These are phyloP conservation scores for Lactarius indigo DNA, from an alignment of 768 basidiomycete species.

Conservation along the genomic window DNA sequence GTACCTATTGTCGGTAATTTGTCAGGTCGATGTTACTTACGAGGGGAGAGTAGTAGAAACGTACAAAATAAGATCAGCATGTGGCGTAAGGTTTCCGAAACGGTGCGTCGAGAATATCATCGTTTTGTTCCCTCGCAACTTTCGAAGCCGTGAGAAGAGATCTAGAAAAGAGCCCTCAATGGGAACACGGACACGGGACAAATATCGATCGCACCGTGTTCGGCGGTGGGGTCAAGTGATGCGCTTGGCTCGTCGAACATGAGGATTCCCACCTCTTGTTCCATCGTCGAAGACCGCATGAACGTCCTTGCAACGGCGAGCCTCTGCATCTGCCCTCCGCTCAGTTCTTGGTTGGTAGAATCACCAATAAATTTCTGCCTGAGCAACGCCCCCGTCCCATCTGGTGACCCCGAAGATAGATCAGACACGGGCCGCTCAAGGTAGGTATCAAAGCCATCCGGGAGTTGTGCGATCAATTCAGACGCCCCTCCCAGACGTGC, in stretches of 20 bases:
- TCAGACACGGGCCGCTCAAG: conserved; percentile 67
- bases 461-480: conserved; percentile 57
- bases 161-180: conserved; percentile 34
- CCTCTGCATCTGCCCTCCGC: conserved; percentile 75
- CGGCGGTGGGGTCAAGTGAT: conserved; percentile 69
- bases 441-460: conserved; percentile 68
- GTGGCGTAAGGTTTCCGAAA: conserved; percentile 63
- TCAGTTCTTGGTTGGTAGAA: conserved; percentile 33
- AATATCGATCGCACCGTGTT: conserved; percentile 48
- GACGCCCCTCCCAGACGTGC: conserved; percentile 69
- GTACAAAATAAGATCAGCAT: conserved; percentile 35
- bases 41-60: not conserved
- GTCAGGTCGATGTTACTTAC: not conserved
- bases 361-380: conserved; percentile 45
- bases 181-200: not conserved
- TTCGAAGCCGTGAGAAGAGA: conserved; percentile 65
- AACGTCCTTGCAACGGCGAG: conserved; percentile 73
- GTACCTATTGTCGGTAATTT: conserved; percentile 42
- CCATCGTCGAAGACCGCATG: conserved; percentile 54
- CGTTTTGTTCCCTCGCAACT: conserved; percentile 69
- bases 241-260: conserved; percentile 77
- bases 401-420: conserved; percentile 59
- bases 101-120: conserved; percentile 81
- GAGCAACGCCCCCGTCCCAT: conserved; percentile 60
- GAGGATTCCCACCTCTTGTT: conserved; percentile 51